Evolutionary conservation across 441 rosid species (phyloP).

Genomic region (Breynia disticha): DNA sequence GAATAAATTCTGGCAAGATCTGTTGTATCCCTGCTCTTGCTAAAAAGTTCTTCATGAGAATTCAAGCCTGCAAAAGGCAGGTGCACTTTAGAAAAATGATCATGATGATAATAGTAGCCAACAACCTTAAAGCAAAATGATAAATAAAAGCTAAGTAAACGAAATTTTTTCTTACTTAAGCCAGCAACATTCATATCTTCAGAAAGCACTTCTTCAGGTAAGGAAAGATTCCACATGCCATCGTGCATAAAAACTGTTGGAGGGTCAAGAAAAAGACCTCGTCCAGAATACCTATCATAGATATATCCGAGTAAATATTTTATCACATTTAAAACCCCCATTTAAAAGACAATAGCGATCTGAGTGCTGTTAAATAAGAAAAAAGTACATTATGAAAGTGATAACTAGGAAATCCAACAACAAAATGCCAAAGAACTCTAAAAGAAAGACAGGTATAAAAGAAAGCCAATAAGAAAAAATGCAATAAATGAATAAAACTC

Average conservation of each 20-base stretch:
- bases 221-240: conserved; percentile 53
- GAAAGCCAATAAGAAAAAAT: no score
- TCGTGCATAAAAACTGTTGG: conserved; percentile 62
- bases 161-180: conserved; percentile 33
- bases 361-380: no score
- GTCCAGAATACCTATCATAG: conserved; percentile 71
- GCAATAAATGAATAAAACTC: no score
- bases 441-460: no score
- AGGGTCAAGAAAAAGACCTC: conserved; percentile 86
- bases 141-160: background rate
- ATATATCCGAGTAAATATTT: background rate
- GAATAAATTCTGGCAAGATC: conserved; percentile 50
- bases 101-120: conserved; percentile 4
- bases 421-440: no score
- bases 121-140: background rate
- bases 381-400: no score
- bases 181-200: conserved; percentile 18
- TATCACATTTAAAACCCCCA: no score
- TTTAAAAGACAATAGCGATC: no score
- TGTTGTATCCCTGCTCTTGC: conserved; percentile 53
- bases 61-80: conserved; percentile 42
- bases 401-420: no score
- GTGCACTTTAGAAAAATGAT: conserved; percentile 15
- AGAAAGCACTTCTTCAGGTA: conserved; percentile 45
- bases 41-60: conserved; percentile 59